These are phyloP conservation scores for Iris pallida DNA, from an alignment of 116 monocot species.

Conservation along the genomic window DNA sequence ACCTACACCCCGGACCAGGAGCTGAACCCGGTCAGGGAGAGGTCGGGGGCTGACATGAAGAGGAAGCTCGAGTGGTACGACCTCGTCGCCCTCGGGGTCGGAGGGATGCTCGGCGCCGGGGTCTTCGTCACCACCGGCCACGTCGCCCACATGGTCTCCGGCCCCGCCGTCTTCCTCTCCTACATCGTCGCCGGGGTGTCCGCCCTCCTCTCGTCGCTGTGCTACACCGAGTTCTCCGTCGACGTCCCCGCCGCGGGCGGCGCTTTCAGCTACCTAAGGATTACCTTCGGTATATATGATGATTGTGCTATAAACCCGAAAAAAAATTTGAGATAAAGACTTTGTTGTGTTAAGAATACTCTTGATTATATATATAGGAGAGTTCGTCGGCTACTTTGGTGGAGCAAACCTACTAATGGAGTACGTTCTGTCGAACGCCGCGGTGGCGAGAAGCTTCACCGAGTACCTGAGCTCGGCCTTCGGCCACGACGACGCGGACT, in stretches of 20 bases:
- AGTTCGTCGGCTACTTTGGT: conserved; percentile 65
- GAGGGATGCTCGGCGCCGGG: conserved; percentile 79
- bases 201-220: conserved; percentile 65
- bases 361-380: conserved; percentile 28
- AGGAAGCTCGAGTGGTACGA: conserved; percentile 67
- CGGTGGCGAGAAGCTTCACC: conserved; percentile 37
- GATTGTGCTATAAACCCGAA: no score
- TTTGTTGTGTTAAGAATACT: neutral
- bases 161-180: conserved; percentile 58
- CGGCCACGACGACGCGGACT: conserved; percentile 25
- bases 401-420: conserved; percentile 72
- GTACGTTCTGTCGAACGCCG: conserved; percentile 46
- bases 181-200: conserved; percentile 57
- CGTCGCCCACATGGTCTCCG: conserved; percentile 39
- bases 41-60: conserved; percentile 75
- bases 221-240: conserved; percentile 79
- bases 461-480: conserved; percentile 47
- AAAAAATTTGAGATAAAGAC: neutral
- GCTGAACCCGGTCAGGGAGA: conserved; percentile 51
- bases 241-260: conserved; percentile 65
- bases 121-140: conserved; percentile 67
- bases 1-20: conserved; percentile 55
- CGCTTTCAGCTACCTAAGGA: conserved; percentile 70
- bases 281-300: conserved; percentile 51
- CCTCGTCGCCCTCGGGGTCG: conserved; percentile 61